A percentile compares a stretch with the other conserved stretches of the same genome.
Evolutionary conservation across 495 filamentous ascomycete species (phyloP).

Genomic region (Staphylotrichum longicolle): DNA sequence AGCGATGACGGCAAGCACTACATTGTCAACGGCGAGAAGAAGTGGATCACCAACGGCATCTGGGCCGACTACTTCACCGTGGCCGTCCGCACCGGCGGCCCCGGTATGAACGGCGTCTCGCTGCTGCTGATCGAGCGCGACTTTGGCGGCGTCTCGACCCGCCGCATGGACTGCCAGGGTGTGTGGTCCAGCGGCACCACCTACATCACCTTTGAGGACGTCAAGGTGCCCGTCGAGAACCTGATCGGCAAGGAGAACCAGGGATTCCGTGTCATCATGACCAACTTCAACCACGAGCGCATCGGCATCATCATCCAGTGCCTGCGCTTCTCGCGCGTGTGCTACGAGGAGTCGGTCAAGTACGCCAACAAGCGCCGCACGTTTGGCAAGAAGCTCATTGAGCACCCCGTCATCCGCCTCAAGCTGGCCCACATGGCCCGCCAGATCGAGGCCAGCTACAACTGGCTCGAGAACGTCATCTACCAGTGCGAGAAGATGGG

Average conservation of each 20-base stretch:
- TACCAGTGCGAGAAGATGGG: constrained; percentile 91
- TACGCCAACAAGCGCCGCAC: constrained; percentile 95
- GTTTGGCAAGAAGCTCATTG: constrained; percentile 92
- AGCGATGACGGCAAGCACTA: constrained; percentile 94
- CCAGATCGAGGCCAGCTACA: constrained; percentile 93
- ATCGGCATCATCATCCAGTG: constrained; percentile 99
- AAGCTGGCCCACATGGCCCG: constrained; percentile 98
- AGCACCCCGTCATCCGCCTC: constrained; percentile 95
- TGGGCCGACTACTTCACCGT: constrained; percentile 97
- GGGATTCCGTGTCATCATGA: constrained; percentile 98
- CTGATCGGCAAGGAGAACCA: constrained; percentile 96
- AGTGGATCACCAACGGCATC: constrained; percentile 99
- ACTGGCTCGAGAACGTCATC: constrained; percentile 95
- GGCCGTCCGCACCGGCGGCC: constrained; percentile 82
- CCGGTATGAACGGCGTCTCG: constrained; percentile 87
- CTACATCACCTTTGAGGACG: constrained; percentile 96
- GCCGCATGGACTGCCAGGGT: constrained; percentile 97
- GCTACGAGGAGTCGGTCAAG: constrained; percentile 93
- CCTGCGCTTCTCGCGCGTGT: constrained; percentile 90
- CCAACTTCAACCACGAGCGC: constrained; percentile 99
- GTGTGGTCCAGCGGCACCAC: constrained; percentile 94
- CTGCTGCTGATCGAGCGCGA: constrained; percentile 81
- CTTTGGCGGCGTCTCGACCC: constrained; percentile 78
- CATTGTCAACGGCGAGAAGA: constrained; percentile 99
- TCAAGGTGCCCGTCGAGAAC: constrained; percentile 98